Evolutionary conservation across 83 land plant species (phyloP), one percentile per base, ranked within the genome.

Genomic region (Picea abies): DNA sequence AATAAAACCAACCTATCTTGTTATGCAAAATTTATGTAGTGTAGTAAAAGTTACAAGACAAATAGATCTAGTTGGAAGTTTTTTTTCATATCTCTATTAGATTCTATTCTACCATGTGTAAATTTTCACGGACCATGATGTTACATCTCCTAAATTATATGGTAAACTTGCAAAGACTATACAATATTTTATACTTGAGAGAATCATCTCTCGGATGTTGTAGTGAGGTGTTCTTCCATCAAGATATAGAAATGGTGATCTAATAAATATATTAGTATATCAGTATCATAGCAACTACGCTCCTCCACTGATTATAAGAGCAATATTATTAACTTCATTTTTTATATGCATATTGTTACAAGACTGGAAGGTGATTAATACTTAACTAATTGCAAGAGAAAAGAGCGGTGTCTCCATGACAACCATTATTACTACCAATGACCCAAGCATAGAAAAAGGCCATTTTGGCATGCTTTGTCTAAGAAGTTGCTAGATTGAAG

Each of bases 1-100:
- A 76, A 70, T 93, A 93, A 63, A 93, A 93, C 95, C 95, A 93
- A 8, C 90, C 93, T 0, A 90, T 84, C 83, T 93, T 93, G 76
- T 90, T 90, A 23, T 72, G 65, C 22, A 93, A 84, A 76, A 93
- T 91, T 22, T 91, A 29, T 67, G 71, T 14, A 67, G 23, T 67
- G 11, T 4, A 67, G 41, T 78, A 17, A n/a, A 35, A 52, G 52
- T 69, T 10, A 39, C n/a, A 68, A 69, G 82, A 69, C 49, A 39
- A 29, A 29, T 29, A 29, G 23, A 52, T 49, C 60, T 17, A 72
- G 17, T 35, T 16, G 29, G 39, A 58, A 5, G 12, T 75, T 26
- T 4, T 41, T 44, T 71, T 76, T 49, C 49, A 39, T 4, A 29
- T 26, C n/a, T 76, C 63, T 2, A 25, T 19, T 39, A 58, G 26